Percentiles rank a stretch among this genome's conserved stretches.
phyloP scores from a whole-genome alignment of 345 rosid species.

The Dipteronia sinensis region DNA sequence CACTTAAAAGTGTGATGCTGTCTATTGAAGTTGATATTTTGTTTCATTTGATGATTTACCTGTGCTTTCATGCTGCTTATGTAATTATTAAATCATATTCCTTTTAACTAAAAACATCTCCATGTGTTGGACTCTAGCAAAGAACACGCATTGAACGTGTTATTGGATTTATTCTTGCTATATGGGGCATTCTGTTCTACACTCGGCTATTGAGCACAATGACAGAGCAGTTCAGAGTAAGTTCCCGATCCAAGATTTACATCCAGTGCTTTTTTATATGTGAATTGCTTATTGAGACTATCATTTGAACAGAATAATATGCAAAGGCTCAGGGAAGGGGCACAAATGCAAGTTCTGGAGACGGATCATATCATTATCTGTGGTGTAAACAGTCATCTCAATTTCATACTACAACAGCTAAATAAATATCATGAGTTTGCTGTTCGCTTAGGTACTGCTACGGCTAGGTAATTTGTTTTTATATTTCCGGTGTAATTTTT shows the following conservation, averaged over 20 bases:
- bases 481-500: slow-evolving; percentile 9
- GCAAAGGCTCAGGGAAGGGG: slow-evolving; percentile 96
- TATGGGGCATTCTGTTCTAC: slow-evolving; percentile 95
- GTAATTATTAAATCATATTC: background rate
- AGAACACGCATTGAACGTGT: slow-evolving; percentile 84
- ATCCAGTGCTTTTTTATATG: slow-evolving; percentile 16
- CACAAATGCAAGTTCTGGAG: slow-evolving; percentile 93
- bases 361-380: slow-evolving; percentile 89
- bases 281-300: slow-evolving; percentile 22
- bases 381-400: slow-evolving; percentile 80
- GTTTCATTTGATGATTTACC: slow-evolving; percentile 10
- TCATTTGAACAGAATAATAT: slow-evolving; percentile 66
- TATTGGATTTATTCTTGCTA: slow-evolving; percentile 82
- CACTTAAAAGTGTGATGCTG: slow-evolving; percentile 64
- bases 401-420: slow-evolving; percentile 84
- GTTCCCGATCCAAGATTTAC: slow-evolving; percentile 23
- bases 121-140: slow-evolving; percentile 68
- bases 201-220: slow-evolving; percentile 93
- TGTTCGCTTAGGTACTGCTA: slow-evolving; percentile 92
- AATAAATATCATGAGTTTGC: slow-evolving; percentile 87
- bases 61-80: slow-evolving; percentile 13
- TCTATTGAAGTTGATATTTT: slow-evolving; percentile 19
- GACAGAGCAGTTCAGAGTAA: slow-evolving; percentile 96
- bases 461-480: slow-evolving; percentile 66
- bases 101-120: slow-evolving; percentile 30